These are phyloP conservation scores for Lepiota venenata DNA, from an alignment of 768 basidiomycete genomes.

Conservation along the genomic window DNA sequence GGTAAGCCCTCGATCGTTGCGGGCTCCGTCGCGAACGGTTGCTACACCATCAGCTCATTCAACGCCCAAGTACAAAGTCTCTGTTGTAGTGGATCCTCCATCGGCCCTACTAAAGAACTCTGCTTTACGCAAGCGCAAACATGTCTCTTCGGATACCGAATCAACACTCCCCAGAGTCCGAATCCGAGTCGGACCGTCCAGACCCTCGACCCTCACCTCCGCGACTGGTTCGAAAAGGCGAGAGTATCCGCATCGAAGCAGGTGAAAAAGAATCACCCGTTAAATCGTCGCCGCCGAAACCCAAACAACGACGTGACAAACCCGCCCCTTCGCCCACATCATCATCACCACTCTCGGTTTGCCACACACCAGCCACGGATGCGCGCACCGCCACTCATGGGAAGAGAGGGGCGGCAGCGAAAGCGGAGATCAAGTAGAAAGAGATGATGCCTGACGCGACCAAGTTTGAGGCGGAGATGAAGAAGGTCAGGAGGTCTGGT, in stretches of 20 bases:
- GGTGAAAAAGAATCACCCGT: constrained; percentile 13
- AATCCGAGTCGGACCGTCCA: background rate
- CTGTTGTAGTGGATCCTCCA: constrained; percentile 3
- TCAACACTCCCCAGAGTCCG: background rate
- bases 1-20: background rate
- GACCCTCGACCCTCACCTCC: background rate
- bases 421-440: constrained; percentile 51
- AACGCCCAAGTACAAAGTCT: background rate
- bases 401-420: constrained; percentile 40
- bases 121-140: background rate
- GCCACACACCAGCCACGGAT: background rate
- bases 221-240: constrained; percentile 12
- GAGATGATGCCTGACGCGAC: constrained; percentile 78
- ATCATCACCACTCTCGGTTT: constrained; percentile 10
- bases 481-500: constrained; percentile 31
- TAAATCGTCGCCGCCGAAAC: constrained; percentile 3
- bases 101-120: background rate
- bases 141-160: background rate
- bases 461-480: constrained; percentile 64
- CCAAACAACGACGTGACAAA: constrained; percentile 11
- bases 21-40: background rate
- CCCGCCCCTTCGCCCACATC: constrained; percentile 3
- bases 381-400: constrained; percentile 12
- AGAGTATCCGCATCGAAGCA: constrained; percentile 26
- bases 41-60: background rate